Conservation (phyloP, 768 basidiomycete species). For the Termitomyces titanicus region DNA sequence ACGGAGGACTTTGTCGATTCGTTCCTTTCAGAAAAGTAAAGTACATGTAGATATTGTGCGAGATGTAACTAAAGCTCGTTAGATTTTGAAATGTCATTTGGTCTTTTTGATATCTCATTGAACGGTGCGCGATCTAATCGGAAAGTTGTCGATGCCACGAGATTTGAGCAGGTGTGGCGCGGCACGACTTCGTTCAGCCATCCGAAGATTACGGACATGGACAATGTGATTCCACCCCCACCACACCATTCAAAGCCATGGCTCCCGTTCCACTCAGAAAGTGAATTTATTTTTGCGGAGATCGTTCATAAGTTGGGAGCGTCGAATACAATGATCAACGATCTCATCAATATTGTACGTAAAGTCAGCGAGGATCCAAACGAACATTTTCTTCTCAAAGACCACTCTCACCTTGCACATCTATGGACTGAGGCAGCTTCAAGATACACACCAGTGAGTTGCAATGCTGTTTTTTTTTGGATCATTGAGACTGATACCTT, state of each 20-base stretch:
- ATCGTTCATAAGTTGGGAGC: slow-evolving; percentile 17
- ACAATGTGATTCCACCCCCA: not conserved
- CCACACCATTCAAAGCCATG: slow-evolving; percentile 18
- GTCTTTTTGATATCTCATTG: not conserved
- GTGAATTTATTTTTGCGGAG: slow-evolving; percentile 29
- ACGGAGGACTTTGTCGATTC: not conserved
- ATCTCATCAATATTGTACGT: too few relatives aligned
- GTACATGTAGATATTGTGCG: not conserved
- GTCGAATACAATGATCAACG: slow-evolving; percentile 15
- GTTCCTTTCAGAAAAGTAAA: not conserved
- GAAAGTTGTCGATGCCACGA: too few relatives aligned
- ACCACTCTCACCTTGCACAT: too few relatives aligned
- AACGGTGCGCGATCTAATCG: too few relatives aligned
- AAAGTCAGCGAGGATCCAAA: too few relatives aligned
- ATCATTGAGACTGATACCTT: too few relatives aligned
- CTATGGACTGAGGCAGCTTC: too few relatives aligned
- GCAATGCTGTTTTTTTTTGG: too few relatives aligned
- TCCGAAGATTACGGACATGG: slow-evolving; percentile 6
- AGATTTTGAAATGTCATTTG: not conserved
- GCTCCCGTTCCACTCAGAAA: slow-evolving; percentile 22
- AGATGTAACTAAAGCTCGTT: not conserved
- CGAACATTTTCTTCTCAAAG: too few relatives aligned
- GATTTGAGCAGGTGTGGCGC: not conserved
- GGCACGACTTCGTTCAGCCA: slow-evolving; percentile 10
- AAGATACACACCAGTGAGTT: too few relatives aligned